phyloP scores from a whole-genome alignment of 441 rosid species.

The Populus hybrid region DNA sequence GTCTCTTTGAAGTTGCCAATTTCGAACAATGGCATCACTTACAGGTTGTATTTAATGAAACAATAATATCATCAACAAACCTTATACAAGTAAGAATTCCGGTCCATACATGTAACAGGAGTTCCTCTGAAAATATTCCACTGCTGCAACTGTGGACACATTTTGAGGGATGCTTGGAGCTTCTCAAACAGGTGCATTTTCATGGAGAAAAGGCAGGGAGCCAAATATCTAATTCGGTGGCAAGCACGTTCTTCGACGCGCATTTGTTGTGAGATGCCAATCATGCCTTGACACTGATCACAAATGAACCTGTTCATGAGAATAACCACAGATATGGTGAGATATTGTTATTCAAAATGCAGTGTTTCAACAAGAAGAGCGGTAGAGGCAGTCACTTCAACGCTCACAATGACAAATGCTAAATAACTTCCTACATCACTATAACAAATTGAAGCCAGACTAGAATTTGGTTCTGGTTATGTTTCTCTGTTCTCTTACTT shows the following conservation, averaged over 20 bases:
- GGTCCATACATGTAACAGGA: neutral
- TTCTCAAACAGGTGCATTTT: neutral
- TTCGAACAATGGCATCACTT: neutral
- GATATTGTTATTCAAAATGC: neutral
- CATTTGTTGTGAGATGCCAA: neutral
- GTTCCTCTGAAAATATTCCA: neutral
- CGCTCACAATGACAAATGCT: neutral
- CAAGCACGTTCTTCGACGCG: conserved; percentile 1
- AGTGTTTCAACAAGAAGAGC: neutral
- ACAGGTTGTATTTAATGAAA: neutral
- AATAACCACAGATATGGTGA: neutral
- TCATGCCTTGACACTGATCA: conserved; percentile 67
- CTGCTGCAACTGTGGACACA: neutral
- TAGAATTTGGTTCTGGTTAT: neutral
- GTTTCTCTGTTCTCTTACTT: neutral
- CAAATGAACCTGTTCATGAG: conserved; percentile 54
- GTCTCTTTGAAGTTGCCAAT: too few relatives aligned
- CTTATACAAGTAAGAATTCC: neutral
- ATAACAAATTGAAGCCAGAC: neutral
- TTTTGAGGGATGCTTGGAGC: neutral
- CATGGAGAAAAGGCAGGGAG: neutral
- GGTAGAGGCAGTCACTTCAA: neutral
- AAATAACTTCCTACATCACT: neutral
- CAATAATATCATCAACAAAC: neutral
- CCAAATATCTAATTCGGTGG: neutral